A percentile compares a stretch with the other conserved stretches of the same genome.
Conservation (phyloP, 352 stramenopile species). For the Peronospora destructor region DNA sequence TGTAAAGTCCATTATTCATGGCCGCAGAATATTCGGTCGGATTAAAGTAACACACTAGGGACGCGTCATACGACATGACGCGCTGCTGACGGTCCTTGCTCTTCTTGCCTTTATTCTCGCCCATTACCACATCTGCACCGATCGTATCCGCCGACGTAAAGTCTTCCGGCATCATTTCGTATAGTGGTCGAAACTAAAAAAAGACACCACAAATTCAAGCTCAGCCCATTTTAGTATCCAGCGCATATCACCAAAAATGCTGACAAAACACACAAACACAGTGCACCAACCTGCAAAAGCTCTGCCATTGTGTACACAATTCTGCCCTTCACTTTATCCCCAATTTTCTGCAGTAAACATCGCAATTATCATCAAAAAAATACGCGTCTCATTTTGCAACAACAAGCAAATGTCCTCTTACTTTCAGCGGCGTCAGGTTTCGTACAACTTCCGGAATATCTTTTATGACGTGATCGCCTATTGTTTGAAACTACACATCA, state of each 20-base stretch:
- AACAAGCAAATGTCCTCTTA: slow-evolving; percentile 6
- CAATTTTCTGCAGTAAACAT: slow-evolving; percentile 30
- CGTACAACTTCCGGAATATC: slow-evolving; percentile 44
- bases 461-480: slow-evolving; percentile 40
- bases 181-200: slow-evolving; percentile 62
- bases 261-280: background rate
- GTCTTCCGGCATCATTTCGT: slow-evolving; percentile 52
- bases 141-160: slow-evolving; percentile 62
- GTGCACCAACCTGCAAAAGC: slow-evolving; percentile 38
- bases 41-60: slow-evolving; percentile 73
- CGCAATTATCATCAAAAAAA: background rate
- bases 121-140: slow-evolving; percentile 38
- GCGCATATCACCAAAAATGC: background rate
- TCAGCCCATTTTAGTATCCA: background rate
- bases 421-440: slow-evolving; percentile 32
- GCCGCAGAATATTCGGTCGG: slow-evolving; percentile 64
- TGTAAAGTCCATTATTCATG: slow-evolving; percentile 54
- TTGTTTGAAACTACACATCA: slow-evolving; percentile 36
- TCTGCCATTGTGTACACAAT: slow-evolving; percentile 59
- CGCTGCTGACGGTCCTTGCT: slow-evolving; percentile 33
- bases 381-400: background rate
- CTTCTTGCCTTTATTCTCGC: slow-evolving; percentile 50
- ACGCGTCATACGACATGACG: slow-evolving; percentile 63
- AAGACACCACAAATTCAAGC: background rate
- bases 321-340: slow-evolving; percentile 38